These are phyloP conservation scores for Draba incana DNA, from an alignment of 345 rosid species.

Conservation along the genomic window DNA sequence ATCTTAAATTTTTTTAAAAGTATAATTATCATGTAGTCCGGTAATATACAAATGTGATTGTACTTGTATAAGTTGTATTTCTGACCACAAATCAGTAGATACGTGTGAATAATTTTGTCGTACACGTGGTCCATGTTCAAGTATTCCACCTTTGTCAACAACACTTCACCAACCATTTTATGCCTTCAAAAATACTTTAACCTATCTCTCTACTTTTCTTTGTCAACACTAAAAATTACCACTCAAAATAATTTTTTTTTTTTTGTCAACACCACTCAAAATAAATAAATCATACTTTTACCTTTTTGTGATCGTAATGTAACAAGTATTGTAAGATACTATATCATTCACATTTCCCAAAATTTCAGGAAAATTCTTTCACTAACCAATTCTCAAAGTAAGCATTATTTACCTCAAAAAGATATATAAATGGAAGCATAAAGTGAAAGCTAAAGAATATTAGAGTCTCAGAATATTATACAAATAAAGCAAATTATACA, in stretches of 20 bases:
- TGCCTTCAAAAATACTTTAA: conserved; percentile 14
- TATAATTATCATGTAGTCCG: too few relatives aligned
- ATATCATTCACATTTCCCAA: background rate
- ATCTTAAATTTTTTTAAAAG: too few relatives aligned
- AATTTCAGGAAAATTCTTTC: background rate
- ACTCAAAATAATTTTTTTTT: conserved; percentile 8
- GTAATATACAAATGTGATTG: background rate
- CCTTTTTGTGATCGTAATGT: too few relatives aligned
- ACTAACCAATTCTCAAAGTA: conserved; percentile 4
- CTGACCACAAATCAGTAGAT: conserved; percentile 26
- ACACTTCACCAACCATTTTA: conserved; percentile 39
- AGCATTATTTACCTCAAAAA: background rate
- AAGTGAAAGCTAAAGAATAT: conserved; percentile 34
- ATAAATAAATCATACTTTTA: too few relatives aligned
- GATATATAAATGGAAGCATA: conserved; percentile 15
- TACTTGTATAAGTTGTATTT: background rate
- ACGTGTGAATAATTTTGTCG: conserved; percentile 21
- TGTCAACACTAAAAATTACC: conserved; percentile 16
- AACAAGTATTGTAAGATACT: too few relatives aligned
- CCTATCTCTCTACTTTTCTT: background rate
- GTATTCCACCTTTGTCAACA: conserved; percentile 43
- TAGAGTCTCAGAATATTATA: background rate
- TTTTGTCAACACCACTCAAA: conserved; percentile 18
- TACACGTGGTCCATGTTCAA: conserved; percentile 41
- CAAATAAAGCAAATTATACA: conserved; percentile 9